Evolutionary conservation across 1,284 basidiomycete genomes (phyloP), one percentile per base, ranked within the genome.

Genomic region (Ceratorhiza oryzae-sativae): DNA sequence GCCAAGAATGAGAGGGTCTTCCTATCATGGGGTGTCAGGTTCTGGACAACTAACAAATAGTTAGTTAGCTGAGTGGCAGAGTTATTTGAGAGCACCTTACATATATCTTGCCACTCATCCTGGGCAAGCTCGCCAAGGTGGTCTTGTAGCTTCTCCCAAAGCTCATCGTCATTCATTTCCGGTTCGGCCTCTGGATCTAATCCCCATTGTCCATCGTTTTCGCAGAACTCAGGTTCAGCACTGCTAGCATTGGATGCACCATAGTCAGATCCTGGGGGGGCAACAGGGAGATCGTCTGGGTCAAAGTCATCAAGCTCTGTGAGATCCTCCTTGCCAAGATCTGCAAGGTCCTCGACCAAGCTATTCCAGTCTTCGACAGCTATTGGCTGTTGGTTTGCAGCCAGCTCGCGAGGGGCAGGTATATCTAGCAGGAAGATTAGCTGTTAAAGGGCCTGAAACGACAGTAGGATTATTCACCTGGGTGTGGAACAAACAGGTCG

Each of bases 81-180:
- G 6, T 3, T 9, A 18, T 18, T 25, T 1, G 23, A 48, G 3
- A 32, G 15, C n/a, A 45, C 5, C 42, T 45, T 18, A 45, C 42
- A 45, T 45, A 45, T 4, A 8, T 18, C 42, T 8, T 12, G 42
- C 18, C 9, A 45, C 15, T 45, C 42, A 4, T 8, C 42, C 9
- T 45, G 10, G 13, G 62, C 36, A 8, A 67, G 49, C 34, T 67
- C 62, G 23, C 62, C 62, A 51, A 63, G 61, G 30, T 49, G 48
- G 6, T 49, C 46, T 13, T 18, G 48, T 6, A 63, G 45, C 6
- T 36, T 20, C 1, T 0, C 36, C 61, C 61, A 41, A 9, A 63
- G 61, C 20, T 63, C 48, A 0, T 51, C 34, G 9, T 63, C 48
- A 9, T 51, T 27, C 48, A 63, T 63, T 5, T 49, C 61, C 10